Conservation (phyloP, 75 land plant genomes). For the Sequoiadendron giganteum region DNA sequence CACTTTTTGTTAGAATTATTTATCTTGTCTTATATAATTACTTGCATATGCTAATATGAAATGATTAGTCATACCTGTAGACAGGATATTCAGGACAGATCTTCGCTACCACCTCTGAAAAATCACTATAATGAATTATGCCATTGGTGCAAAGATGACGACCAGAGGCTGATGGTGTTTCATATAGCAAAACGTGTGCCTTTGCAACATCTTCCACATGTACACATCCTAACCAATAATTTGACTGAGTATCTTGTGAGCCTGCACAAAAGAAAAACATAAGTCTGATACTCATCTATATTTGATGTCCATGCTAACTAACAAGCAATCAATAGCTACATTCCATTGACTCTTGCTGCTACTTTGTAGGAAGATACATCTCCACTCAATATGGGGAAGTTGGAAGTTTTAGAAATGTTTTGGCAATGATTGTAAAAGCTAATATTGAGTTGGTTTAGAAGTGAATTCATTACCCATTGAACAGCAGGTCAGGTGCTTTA, state of each 20-base stretch:
- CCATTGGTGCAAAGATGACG: constrained; percentile 73
- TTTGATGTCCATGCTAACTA: not conserved
- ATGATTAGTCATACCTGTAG: constrained; percentile 32
- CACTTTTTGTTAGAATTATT: not conserved
- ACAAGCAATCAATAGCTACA: not conserved
- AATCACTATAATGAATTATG: constrained; percentile 56
- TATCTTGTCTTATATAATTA: not conserved
- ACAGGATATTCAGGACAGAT: constrained; percentile 65
- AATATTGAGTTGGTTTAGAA: not conserved
- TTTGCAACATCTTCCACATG: constrained; percentile 73
- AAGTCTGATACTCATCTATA: not conserved
- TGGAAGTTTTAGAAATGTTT: too few species aligned
- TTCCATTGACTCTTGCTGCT: not conserved
- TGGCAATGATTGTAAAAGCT: not conserved
- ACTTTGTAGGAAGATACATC: not conserved
- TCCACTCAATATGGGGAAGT: not conserved
- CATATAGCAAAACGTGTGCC: constrained; percentile 64
- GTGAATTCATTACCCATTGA: not conserved
- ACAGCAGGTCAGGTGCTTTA: not conserved
- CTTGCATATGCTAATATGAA: not conserved
- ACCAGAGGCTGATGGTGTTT: constrained; percentile 57
- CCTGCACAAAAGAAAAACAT: constrained; percentile 18
- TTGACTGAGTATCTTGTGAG: constrained; percentile 48
- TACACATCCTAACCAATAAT: constrained; percentile 64
- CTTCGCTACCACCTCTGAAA: constrained; percentile 42